These are phyloP conservation scores for Globisporangium ultimum DNA, from an alignment of 352 stramenopile genomes.

Conservation along the genomic window DNA sequence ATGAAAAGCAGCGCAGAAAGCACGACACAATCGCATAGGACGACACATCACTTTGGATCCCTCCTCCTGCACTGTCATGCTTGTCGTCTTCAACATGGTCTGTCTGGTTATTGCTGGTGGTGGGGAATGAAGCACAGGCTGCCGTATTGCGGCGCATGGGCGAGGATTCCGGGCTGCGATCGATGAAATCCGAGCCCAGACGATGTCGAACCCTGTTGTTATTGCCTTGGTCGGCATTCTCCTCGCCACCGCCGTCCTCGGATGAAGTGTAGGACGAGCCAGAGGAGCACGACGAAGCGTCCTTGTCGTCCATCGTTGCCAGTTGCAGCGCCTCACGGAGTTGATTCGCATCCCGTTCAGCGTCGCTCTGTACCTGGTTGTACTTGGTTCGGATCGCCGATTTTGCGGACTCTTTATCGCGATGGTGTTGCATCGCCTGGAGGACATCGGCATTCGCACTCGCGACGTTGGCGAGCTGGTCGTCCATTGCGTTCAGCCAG, in stretches of 20 bases:
- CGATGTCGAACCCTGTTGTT: constrained; percentile 15
- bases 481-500: constrained; percentile 65
- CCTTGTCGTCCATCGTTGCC: constrained; percentile 20
- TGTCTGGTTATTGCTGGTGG: constrained; percentile 24
- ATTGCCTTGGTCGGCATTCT: constrained; percentile 9
- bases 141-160: constrained; percentile 49
- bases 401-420: constrained; percentile 34
- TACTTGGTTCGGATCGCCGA: constrained; percentile 52
- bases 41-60: neutral
- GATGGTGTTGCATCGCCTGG: constrained; percentile 31
- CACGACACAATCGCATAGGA: constrained; percentile 23
- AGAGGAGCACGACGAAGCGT: constrained; percentile 3
- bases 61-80: constrained; percentile 4
- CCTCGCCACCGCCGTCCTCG: constrained; percentile 17
- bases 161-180: constrained; percentile 65
- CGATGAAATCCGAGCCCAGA: constrained; percentile 35
- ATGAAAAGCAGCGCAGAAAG: constrained; percentile 30
- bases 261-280: neutral
- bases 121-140: constrained; percentile 28
- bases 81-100: constrained; percentile 20
- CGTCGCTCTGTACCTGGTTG: constrained; percentile 43
- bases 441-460: constrained; percentile 30
- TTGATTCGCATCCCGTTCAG: constrained; percentile 39
- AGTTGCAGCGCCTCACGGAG: constrained; percentile 46
- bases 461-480: constrained; percentile 32